Evolutionary conservation across 441 rosid species (phyloP).

Genomic region (Pelargonium exstipulatum): DNA sequence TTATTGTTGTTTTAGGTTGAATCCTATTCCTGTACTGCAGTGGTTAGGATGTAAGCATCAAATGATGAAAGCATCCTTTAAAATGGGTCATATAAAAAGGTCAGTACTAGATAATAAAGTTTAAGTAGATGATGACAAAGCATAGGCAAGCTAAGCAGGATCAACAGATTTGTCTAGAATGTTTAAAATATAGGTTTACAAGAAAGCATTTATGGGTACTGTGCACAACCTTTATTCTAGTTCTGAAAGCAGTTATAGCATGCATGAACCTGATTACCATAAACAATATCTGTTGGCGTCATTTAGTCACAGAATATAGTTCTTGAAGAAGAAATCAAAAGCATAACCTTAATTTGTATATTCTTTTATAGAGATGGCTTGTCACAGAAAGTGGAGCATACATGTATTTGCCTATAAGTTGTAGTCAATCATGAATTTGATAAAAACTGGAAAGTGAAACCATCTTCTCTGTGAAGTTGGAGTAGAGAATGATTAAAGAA

Average conservation of each 20-base stretch:
- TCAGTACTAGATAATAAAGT: neutral
- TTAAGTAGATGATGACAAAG: conserved; percentile 21
- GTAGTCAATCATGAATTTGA: neutral
- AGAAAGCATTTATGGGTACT: conserved; percentile 13
- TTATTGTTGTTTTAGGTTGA: conserved; percentile 16
- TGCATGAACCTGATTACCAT: conserved; percentile 30
- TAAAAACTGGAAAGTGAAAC: neutral
- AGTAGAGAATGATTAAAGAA: conserved; percentile 12
- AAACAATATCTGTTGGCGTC: conserved; percentile 9
- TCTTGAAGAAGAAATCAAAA: neutral
- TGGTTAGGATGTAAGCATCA: conserved; percentile 35
- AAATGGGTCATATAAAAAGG: conserved; percentile 12
- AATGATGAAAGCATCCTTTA: conserved; percentile 23
- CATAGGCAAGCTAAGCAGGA: conserved; percentile 18
- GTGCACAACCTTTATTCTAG: conserved; percentile 19
- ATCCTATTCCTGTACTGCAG: conserved; percentile 15
- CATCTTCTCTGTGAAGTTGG: conserved; percentile 28
- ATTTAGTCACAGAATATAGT: neutral
- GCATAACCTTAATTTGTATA: neutral
- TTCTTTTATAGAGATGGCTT: neutral
- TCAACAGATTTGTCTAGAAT: conserved; percentile 21
- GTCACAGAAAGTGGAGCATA: neutral
- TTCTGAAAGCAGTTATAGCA: conserved; percentile 17
- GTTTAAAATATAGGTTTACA: neutral
- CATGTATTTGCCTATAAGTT: neutral